phyloP scores from a whole-genome alignment of 2,329 filamentous ascomycete genomes.

The Colletotrichum chrysophilum region DNA sequence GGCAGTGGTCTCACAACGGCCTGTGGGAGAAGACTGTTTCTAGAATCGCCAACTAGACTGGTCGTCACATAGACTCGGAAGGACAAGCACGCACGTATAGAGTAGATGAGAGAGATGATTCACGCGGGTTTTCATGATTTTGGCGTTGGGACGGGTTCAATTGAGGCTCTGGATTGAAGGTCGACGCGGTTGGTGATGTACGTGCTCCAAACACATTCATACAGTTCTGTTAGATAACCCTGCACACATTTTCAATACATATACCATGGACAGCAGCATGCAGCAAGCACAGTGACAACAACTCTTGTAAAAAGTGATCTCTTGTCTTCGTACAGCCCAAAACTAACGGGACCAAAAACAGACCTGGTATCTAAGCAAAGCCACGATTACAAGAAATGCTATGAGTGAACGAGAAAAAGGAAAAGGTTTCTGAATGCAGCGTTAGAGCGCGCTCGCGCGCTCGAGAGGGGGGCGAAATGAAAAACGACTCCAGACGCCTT shows the following conservation, averaged over 20 bases:
- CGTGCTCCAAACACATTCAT: background rate
- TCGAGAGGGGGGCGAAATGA: background rate
- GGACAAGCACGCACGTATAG: background rate
- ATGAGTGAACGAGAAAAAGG: background rate
- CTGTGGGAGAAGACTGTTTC: conserved; percentile 37
- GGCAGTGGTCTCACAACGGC: conserved; percentile 64
- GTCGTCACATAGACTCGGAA: background rate
- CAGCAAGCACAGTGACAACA: background rate
- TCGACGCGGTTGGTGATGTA: background rate
- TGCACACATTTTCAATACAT: background rate
- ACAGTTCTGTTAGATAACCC: background rate
- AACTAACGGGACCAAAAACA: background rate
- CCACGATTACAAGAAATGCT: background rate
- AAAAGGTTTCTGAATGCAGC: background rate
- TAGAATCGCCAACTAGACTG: conserved; percentile 12
- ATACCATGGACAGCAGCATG: background rate
- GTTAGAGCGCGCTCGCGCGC: background rate
- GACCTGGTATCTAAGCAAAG: background rate
- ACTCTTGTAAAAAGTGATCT: background rate
- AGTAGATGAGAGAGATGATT: background rate
- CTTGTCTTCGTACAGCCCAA: background rate
- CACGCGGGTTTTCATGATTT: background rate
- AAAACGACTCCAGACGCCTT: background rate
- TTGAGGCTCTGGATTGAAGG: background rate
- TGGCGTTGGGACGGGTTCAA: background rate